phyloP scores from a whole-genome alignment of 768 basidiomycete species.

The Trametes coccinea region DNA sequence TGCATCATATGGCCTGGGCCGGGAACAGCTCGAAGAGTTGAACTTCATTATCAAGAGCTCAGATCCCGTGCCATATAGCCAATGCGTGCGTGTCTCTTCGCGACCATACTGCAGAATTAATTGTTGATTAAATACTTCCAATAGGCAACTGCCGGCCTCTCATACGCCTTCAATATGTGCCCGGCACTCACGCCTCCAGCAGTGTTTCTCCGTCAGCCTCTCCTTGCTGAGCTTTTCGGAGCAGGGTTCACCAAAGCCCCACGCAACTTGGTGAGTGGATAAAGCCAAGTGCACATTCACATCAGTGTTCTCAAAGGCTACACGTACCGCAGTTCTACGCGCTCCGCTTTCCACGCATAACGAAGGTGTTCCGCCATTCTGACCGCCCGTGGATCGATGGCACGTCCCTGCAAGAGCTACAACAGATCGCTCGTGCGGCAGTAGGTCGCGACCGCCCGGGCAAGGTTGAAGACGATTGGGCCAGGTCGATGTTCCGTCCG shows the following conservation, averaged over 20 bases:
- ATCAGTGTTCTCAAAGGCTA: no score
- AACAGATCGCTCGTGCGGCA: slow-evolving; percentile 53
- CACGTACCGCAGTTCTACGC: slow-evolving; percentile 65
- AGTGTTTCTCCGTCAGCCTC: slow-evolving; percentile 57
- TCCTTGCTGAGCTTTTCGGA: slow-evolving; percentile 74
- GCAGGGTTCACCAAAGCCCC: slow-evolving; percentile 81
- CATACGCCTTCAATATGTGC: slow-evolving; percentile 57
- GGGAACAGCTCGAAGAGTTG: slow-evolving; percentile 66
- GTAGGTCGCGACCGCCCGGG: slow-evolving; percentile 52
- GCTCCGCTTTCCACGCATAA: slow-evolving; percentile 79
- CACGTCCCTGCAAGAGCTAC: slow-evolving; percentile 48
- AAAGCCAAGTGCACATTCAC: no score
- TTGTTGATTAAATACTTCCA: neutral
- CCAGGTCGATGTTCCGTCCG: slow-evolving; percentile 37
- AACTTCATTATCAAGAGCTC: slow-evolving; percentile 65
- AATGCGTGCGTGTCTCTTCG: slow-evolving; percentile 22
- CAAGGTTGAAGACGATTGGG: slow-evolving; percentile 54
- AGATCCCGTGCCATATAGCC: slow-evolving; percentile 37
- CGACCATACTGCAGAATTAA: slow-evolving; percentile 3
- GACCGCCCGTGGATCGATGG: slow-evolving; percentile 71
- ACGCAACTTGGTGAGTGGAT: slow-evolving; percentile 47
- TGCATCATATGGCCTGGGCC: slow-evolving; percentile 70
- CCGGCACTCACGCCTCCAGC: slow-evolving; percentile 51
- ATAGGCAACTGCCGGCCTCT: slow-evolving; percentile 32
- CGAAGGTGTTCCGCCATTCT: slow-evolving; percentile 59